phyloP scores from a whole-genome alignment of 73 alveolate species.

The Effrenium voratum region DNA sequence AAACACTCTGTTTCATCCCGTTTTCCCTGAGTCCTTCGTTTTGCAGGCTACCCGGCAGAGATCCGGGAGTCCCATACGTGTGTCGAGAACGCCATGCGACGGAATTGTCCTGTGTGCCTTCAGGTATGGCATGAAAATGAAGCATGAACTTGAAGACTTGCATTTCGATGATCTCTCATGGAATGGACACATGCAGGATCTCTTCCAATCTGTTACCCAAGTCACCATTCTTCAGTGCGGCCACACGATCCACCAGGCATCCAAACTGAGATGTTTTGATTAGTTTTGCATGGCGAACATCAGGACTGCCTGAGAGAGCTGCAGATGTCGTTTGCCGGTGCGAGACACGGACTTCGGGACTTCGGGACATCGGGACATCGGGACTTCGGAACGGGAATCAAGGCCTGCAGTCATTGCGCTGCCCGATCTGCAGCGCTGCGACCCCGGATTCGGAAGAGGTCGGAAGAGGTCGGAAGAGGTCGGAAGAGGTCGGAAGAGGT shows the following conservation, averaged over 20 bases:
- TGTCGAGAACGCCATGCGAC: slow-evolving; percentile 95
- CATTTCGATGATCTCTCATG: neutral
- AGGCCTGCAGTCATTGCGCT: slow-evolving; percentile 94
- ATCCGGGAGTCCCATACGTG: slow-evolving; percentile 95
- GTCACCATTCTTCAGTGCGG: slow-evolving; percentile 95
- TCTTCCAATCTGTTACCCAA: slow-evolving; percentile 94
- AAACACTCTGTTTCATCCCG: neutral
- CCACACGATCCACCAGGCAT: slow-evolving; percentile 95
- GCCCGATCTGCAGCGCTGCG: slow-evolving; percentile 95
- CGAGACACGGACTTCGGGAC: neutral
- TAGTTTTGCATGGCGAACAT: neutral
- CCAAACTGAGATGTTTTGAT: neutral
- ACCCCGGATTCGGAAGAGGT: neutral
- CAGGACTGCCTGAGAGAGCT: slow-evolving; percentile 95
- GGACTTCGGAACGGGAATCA: neutral
- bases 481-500: too few species aligned
- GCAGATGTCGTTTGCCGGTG: slow-evolving; percentile 86
- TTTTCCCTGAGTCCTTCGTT: neutral
- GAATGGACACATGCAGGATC: slow-evolving; percentile 22
- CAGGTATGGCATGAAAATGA: too few species aligned
- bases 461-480: too few species aligned
- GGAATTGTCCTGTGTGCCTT: slow-evolving; percentile 96
- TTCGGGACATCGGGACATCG: neutral
- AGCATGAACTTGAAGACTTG: neutral
- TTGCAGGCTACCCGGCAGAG: slow-evolving; percentile 93